Conservation (phyloP, 768 basidiomycete species). For the Boletus speciosus region DNA sequence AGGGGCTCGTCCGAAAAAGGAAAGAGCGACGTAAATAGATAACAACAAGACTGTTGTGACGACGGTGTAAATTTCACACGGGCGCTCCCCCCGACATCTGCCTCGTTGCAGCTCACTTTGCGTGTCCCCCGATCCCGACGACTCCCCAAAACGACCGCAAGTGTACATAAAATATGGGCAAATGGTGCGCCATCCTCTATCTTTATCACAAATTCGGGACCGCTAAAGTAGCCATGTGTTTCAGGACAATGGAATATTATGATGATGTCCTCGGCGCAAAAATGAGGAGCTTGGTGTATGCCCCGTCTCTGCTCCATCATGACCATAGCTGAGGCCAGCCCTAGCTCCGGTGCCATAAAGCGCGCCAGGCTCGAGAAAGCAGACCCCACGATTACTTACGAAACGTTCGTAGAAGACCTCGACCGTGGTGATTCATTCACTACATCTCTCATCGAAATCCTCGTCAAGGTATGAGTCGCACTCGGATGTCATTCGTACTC, state of each 20-base stretch:
- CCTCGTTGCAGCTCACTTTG: conserved; percentile 22
- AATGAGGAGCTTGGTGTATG: conserved; percentile 77
- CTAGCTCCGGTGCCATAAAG: conserved; percentile 69
- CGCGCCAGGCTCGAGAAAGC: conserved; percentile 61
- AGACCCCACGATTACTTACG: conserved; percentile 66
- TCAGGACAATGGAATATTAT: conserved; percentile 67
- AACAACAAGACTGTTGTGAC: conserved; percentile 20
- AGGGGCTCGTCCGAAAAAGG: neutral
- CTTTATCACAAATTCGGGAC: neutral
- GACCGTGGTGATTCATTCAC: conserved; percentile 82
- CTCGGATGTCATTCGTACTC: neutral
- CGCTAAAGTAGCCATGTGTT: neutral
- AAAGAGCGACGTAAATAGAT: conserved; percentile 6
- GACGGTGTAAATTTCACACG: conserved; percentile 19
- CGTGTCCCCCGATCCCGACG: conserved; percentile 5
- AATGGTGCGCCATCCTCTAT: conserved; percentile 49
- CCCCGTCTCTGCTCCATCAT: conserved; percentile 1
- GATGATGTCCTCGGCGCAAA: conserved; percentile 74
- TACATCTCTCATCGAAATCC: conserved; percentile 65
- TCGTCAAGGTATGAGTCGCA: conserved; percentile 63
- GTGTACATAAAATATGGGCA: conserved; percentile 50
- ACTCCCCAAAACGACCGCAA: conserved; percentile 2
- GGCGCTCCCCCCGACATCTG: conserved; percentile 16
- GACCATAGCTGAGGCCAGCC: neutral
- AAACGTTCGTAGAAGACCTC: conserved; percentile 71